These are phyloP conservation scores for Halophytophthora polymorphica DNA, from an alignment of 352 stramenopile genomes.

Conservation along the genomic window DNA sequence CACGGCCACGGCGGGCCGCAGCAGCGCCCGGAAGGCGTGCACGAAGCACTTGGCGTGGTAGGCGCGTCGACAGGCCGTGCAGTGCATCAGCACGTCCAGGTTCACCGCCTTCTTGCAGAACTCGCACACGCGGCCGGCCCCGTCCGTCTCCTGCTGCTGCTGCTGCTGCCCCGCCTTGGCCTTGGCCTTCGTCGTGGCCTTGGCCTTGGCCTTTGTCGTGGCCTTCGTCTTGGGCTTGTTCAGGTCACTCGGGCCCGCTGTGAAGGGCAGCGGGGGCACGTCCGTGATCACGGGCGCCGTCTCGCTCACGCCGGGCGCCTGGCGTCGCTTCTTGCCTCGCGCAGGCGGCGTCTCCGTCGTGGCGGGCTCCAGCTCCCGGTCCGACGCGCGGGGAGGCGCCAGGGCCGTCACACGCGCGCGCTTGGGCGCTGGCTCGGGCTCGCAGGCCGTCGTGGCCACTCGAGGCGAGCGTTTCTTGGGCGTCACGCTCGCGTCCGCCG, in stretches of 20 bases:
- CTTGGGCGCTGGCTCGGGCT: too few relatives aligned
- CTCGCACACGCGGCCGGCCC: constrained; percentile 26
- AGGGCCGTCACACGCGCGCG: too few relatives aligned
- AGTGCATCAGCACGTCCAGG: constrained; percentile 37
- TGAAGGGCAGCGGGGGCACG: constrained; percentile 32
- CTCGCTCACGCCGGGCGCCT: constrained; percentile 6
- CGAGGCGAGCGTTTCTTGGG: too few relatives aligned
- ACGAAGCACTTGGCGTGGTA: constrained; percentile 49
- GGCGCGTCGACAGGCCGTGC: constrained; percentile 29
- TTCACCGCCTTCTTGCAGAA: constrained; percentile 37
- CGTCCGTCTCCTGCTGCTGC: constrained; percentile 6
- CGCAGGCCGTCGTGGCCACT: too few relatives aligned
- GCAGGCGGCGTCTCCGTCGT: neutral
- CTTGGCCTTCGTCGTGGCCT: constrained; percentile 3
- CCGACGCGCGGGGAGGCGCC: too few relatives aligned
- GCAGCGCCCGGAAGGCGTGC: constrained; percentile 29
- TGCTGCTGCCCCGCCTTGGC: constrained; percentile 2
- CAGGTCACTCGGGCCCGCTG: too few relatives aligned
- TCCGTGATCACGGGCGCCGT: constrained; percentile 25
- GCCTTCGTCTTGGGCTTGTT: constrained; percentile 4
- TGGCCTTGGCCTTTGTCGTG: constrained; percentile 5
- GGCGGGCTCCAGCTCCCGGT: constrained; percentile 1
- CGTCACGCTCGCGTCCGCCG: too few relatives aligned
- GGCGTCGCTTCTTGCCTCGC: constrained; percentile 25
- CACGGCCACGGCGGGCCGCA: constrained; percentile 22